These are phyloP conservation scores for Pleurotus eryngii DNA, from an alignment of 768 basidiomycete species.

Conservation along the genomic window DNA sequence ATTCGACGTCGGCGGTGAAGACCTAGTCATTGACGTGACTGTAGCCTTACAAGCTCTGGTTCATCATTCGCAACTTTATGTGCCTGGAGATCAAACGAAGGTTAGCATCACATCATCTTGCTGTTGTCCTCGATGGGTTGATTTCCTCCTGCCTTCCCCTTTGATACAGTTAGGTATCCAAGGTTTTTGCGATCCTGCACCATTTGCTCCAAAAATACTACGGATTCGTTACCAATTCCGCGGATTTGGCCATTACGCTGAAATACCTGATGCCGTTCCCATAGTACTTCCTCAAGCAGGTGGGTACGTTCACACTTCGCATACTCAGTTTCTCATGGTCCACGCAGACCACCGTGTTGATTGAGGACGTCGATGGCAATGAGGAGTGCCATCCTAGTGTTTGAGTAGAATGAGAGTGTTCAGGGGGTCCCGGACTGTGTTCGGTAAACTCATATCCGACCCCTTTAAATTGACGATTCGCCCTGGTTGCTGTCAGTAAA, in stretches of 20 bases:
- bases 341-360: not conserved
- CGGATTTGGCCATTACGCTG: constrained; percentile 70
- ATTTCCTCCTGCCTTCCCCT: constrained; percentile 4
- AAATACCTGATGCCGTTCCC: constrained; percentile 66
- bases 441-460: not conserved
- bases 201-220: constrained; percentile 66
- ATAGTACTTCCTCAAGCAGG: constrained; percentile 76
- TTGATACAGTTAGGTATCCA: constrained; percentile 59
- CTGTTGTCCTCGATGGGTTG: not conserved
- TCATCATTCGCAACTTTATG: constrained; percentile 70
- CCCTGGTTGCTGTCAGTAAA: not conserved
- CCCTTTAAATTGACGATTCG: not conserved
- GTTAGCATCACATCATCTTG: constrained; percentile 34
- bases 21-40: constrained; percentile 72
- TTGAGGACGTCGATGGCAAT: not conserved
- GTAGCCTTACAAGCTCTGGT: constrained; percentile 81
- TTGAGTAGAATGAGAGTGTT: not conserved
- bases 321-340: not conserved
- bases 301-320: constrained; percentile 29
- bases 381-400: not conserved
- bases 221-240: constrained; percentile 76
- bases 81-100: constrained; percentile 75
- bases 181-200: constrained; percentile 87
- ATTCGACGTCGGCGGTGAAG: constrained; percentile 44
- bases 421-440: too few species aligned